These are phyloP conservation scores for Blastomyces percursus DNA, from an alignment of 2,329 filamentous ascomycete species.

Conservation along the genomic window DNA sequence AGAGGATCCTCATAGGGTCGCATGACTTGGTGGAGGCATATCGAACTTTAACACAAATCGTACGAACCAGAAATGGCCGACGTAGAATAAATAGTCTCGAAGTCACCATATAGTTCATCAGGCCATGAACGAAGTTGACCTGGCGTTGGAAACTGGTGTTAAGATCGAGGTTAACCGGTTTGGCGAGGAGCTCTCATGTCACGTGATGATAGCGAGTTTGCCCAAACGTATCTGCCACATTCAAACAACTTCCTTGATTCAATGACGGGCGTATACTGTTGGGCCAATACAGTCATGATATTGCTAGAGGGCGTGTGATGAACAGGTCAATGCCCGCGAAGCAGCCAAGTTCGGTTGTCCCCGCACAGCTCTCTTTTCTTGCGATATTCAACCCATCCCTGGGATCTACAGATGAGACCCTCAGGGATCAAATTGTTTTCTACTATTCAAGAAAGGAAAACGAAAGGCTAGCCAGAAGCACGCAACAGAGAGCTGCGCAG, in stretches of 20 bases:
- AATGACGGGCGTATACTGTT: background rate
- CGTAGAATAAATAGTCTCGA: slow-evolving; percentile 18
- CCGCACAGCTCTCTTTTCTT: slow-evolving; percentile 80
- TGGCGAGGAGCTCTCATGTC: background rate
- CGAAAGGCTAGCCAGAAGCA: slow-evolving; percentile 15
- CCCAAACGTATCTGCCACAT: background rate
- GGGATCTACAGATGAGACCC: slow-evolving; percentile 58
- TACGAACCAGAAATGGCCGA: slow-evolving; percentile 12
- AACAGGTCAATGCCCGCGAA: slow-evolving; percentile 28
- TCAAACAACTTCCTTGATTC: background rate
- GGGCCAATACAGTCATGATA: background rate
- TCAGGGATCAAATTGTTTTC: slow-evolving; percentile 81
- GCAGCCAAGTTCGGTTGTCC: slow-evolving; percentile 42
- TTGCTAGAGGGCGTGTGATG: background rate
- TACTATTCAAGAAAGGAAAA: slow-evolving; percentile 53
- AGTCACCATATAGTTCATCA: slow-evolving; percentile 4
- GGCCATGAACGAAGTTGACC: background rate
- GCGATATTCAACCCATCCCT: slow-evolving; percentile 90
- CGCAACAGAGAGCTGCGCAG: slow-evolving; percentile 21
- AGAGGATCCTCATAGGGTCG: slow-evolving; percentile 67
- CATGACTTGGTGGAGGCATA: slow-evolving; percentile 24
- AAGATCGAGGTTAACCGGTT: too few relatives aligned
- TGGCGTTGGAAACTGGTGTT: background rate
- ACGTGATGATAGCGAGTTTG: background rate
- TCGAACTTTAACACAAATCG: slow-evolving; percentile 12